Percentiles rank a stretch among this genome's conserved stretches.
Conservation (phyloP, 768 basidiomycete species). For the Rhodosporidiobolus sp. region DNA sequence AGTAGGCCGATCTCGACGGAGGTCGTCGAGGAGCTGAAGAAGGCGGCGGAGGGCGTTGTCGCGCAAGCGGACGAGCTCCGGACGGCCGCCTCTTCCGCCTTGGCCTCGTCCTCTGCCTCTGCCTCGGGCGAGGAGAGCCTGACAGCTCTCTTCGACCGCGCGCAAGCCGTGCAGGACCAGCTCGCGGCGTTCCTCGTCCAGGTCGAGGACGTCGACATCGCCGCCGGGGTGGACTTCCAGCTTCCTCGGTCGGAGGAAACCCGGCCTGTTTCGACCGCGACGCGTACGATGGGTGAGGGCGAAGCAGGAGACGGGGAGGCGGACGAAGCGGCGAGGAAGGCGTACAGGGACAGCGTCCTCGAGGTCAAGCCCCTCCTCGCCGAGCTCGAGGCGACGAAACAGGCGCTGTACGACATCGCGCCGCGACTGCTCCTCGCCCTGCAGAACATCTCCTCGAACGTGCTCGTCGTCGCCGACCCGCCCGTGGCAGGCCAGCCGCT, state of each 20-base stretch:
- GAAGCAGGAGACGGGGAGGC: background rate
- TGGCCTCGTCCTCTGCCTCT: no score
- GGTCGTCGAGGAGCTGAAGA: slow-evolving; percentile 5
- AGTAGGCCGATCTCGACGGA: slow-evolving; percentile 9
- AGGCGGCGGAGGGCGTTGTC: background rate
- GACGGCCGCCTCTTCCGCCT: background rate
- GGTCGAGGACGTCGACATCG: slow-evolving; percentile 70
- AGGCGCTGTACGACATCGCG: slow-evolving; percentile 71
- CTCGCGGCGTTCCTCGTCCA: slow-evolving; percentile 61
- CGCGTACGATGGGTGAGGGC: no score
- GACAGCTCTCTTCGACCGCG: slow-evolving; percentile 8
- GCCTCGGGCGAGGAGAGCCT: background rate
- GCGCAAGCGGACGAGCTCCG: slow-evolving; percentile 7
- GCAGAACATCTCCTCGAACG: slow-evolving; percentile 51
- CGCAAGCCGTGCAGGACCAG: slow-evolving; percentile 50
- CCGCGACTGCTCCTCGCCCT: slow-evolving; percentile 60
- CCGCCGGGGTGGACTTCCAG: slow-evolving; percentile 70
- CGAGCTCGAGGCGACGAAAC: slow-evolving; percentile 65
- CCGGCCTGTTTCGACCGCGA: slow-evolving; percentile 3
- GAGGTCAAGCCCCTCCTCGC: slow-evolving; percentile 67
- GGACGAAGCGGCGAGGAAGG: slow-evolving; percentile 18
- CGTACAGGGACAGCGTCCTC: slow-evolving; percentile 63
- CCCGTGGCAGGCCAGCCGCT: slow-evolving; percentile 8
- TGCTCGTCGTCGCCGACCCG: background rate
- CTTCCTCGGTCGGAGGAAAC: background rate